These are phyloP conservation scores for Amesomyces nigricolor DNA, from an alignment of 2,329 filamentous ascomycete species.

Conservation along the genomic window DNA sequence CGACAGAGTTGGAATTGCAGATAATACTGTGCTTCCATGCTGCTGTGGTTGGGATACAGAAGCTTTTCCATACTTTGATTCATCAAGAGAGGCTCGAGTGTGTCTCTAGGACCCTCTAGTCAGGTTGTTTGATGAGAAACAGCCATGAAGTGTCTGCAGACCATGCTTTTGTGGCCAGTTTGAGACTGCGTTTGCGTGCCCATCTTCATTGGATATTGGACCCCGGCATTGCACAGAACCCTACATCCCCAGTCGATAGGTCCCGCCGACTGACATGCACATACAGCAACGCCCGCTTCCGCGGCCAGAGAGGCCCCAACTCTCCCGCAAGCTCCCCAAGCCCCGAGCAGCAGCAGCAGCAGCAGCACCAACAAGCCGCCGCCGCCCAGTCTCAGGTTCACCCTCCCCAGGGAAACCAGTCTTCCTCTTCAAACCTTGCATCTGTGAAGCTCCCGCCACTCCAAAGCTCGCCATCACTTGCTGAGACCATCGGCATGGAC, in stretches of 20 bases:
- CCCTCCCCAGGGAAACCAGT: constrained; percentile 44
- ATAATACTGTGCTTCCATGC: too few relatives aligned
- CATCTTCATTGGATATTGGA: neutral
- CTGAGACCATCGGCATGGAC: constrained; percentile 64
- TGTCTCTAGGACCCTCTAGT: neutral
- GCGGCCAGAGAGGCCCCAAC: constrained; percentile 26
- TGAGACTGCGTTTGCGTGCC: neutral
- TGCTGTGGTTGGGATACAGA: too few relatives aligned
- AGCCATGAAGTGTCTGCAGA: neutral
- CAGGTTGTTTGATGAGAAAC: neutral
- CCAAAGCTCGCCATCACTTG: constrained; percentile 57
- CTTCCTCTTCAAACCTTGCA: constrained; percentile 41
- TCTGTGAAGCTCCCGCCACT: constrained; percentile 54
- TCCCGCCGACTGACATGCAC: constrained; percentile 7
- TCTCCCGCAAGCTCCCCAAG: constrained; percentile 21
- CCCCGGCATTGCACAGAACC: neutral
- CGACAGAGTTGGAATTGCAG: too few relatives aligned
- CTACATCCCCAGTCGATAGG: neutral
- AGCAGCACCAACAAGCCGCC: constrained; percentile 29
- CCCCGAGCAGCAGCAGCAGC: constrained; percentile 15
- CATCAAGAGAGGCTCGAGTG: neutral
- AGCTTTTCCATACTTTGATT: neutral
- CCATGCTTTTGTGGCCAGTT: neutral
- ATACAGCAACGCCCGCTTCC: constrained; percentile 26
- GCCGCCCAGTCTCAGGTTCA: constrained; percentile 27